Base-by-base conservation (phyloP, 495 filamentous ascomycete species). In the Hypoxylon crocopeplum region DNA sequence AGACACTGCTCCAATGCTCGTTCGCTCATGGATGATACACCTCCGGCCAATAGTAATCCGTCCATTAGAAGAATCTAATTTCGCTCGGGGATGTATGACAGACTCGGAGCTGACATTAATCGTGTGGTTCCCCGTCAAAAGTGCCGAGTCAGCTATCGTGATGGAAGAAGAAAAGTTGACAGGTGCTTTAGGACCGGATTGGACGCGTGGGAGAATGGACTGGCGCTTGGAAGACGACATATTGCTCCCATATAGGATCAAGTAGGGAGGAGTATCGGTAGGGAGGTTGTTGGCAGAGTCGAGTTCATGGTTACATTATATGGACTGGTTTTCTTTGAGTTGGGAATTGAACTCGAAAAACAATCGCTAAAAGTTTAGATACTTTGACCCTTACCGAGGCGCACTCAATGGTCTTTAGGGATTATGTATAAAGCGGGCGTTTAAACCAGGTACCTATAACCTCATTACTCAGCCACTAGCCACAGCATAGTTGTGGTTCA, bases 51-150 rank as follows among this genome's bases (percentile, higher is more conserved):
- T 82, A 7, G 77, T 83, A 25, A 97, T 82, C 16, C 87, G 83
- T 0, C 89, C 92, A 38, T 82, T 75, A 32, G 80, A 77, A 1
- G 88, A 85, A 63, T 87, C 85, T 62, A 97, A 77, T 42, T 82
- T 80, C 0, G 85, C 82, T 51, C 91, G 88, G 1, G 92, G 92
- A 73, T 97, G 92, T 50, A 97, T 76, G n/a, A 96, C 83, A 12
- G 83, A 86, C 67, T 89, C 84, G 27, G 83, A 74, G 54, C 84
- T 84, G 62, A 96, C 84, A 34, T 79, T 83, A 51, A 97, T 88
- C 12, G 80, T 80, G 72, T 92, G 78, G 2, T 81, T 85, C 19
- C 92, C 92, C 5, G 84, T 84, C 52, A 96, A 77, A 7, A 85
- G 65, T 5, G 87, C 88, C n/a, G 84, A 84, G 59, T 93, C 89